These are phyloP conservation scores for Osmozyma mogii DNA, from an alignment of 805 yeast genomes.

Conservation along the genomic window DNA sequence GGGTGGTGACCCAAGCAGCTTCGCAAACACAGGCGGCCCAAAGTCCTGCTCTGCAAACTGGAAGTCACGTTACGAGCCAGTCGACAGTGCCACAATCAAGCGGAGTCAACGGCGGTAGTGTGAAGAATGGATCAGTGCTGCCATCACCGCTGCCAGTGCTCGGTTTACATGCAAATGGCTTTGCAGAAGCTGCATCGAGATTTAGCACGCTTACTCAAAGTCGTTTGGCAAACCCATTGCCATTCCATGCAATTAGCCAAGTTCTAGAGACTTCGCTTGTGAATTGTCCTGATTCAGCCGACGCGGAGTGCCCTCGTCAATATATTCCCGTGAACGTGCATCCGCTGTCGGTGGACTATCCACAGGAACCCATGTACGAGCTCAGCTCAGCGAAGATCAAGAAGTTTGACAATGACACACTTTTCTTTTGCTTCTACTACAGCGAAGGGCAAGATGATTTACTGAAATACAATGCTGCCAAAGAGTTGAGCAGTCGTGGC, in stretches of 20 bases:
- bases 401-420: slow-evolving; percentile 77
- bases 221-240: slow-evolving; percentile 44
- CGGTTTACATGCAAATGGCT: too few species aligned
- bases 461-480: slow-evolving; percentile 53
- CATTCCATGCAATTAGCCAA: slow-evolving; percentile 45
- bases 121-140: slow-evolving; percentile 5
- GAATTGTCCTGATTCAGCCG: slow-evolving; percentile 90
- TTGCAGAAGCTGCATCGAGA: slow-evolving; percentile 18
- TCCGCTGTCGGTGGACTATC: slow-evolving; percentile 86
- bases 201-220: slow-evolving; percentile 26
- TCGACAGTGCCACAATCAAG: slow-evolving; percentile 2
- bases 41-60: neutral
- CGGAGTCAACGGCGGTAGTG: neutral
- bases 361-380: slow-evolving; percentile 73
- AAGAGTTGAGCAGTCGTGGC: slow-evolving; percentile 68
- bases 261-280: slow-evolving; percentile 70
- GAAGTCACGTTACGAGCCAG: neutral
- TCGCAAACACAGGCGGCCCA: slow-evolving; percentile 3
- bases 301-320: slow-evolving; percentile 76
- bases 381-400: slow-evolving; percentile 50
- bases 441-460: slow-evolving; percentile 33
- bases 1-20: slow-evolving; percentile 11
- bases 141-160: slow-evolving; percentile 14
- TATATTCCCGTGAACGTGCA: slow-evolving; percentile 73
- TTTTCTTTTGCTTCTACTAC: slow-evolving; percentile 89